Conservation (phyloP, 805 yeast species). For the Wickerhamiella musiphila region DNA sequence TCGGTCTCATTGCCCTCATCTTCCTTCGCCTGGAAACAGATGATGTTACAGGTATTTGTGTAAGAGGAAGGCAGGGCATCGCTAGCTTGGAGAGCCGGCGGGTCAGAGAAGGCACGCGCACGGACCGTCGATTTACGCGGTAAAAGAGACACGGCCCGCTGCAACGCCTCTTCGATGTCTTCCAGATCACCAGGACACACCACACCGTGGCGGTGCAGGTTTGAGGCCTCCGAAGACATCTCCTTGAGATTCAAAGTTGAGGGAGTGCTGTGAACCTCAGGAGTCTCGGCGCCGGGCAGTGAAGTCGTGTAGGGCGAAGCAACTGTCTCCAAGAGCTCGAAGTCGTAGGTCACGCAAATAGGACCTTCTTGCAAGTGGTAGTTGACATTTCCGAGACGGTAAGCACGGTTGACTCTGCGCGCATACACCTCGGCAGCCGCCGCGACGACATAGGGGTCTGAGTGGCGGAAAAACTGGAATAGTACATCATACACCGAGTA, state of each 20-base stretch:
- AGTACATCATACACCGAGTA: slow-evolving; percentile 93
- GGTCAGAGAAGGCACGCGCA: slow-evolving; percentile 25
- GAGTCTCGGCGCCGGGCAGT: slow-evolving; percentile 22
- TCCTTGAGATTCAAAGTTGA: neutral
- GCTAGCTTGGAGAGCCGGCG: slow-evolving; percentile 12
- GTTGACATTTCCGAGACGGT: slow-evolving; percentile 61
- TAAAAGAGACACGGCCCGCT: slow-evolving; percentile 56
- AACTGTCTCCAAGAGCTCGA: slow-evolving; percentile 21
- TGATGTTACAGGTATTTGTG: slow-evolving; percentile 69
- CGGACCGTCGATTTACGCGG: slow-evolving; percentile 28
- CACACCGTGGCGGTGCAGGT: slow-evolving; percentile 34
- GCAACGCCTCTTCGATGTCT: slow-evolving; percentile 70
- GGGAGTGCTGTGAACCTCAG: slow-evolving; percentile 1
- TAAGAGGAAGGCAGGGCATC: slow-evolving; percentile 20
- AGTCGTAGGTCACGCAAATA: slow-evolving; percentile 63
- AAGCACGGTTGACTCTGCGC: slow-evolving; percentile 93
- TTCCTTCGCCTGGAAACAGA: slow-evolving; percentile 26
- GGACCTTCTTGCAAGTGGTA: slow-evolving; percentile 34
- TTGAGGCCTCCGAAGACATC: neutral
- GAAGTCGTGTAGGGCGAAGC: slow-evolving; percentile 21
- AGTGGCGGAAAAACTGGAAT: slow-evolving; percentile 70
- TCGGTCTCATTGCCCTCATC: slow-evolving; percentile 50
- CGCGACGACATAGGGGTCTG: slow-evolving; percentile 75
- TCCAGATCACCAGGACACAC: slow-evolving; percentile 41
- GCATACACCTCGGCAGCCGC: slow-evolving; percentile 96